These are phyloP conservation scores for Eimeria praecox DNA, from an alignment of 169 alveolate species.

Conservation along the genomic window DNA sequence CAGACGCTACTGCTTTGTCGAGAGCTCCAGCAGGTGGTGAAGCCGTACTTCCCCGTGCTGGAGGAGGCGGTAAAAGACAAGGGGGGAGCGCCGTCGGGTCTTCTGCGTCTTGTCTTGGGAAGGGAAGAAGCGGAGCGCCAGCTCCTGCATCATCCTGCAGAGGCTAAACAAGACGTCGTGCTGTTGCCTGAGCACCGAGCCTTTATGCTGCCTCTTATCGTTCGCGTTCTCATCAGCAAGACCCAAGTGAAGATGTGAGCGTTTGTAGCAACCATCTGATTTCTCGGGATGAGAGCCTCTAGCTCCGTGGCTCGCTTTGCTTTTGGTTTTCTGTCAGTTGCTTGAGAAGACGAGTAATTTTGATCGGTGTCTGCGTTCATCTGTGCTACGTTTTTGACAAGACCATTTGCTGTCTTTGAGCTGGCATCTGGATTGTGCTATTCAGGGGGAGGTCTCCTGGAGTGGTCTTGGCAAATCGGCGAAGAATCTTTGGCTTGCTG, in stretches of 20 bases:
- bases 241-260: conserved; percentile 47
- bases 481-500: conserved; percentile 49
- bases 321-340: neutral
- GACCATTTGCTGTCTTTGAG: neutral
- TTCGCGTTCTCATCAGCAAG: conserved; percentile 65
- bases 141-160: conserved; percentile 18
- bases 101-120: conserved; percentile 57
- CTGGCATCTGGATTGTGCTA: neutral
- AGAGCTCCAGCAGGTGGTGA: conserved; percentile 58
- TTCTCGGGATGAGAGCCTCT: neutral
- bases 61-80: conserved; percentile 55
- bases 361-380: neutral
- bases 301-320: neutral
- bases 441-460: conserved; percentile 68
- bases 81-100: conserved; percentile 64
- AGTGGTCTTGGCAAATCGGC: conserved; percentile 40
- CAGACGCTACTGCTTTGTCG: conserved; percentile 63
- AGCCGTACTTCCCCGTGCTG: conserved; percentile 45
- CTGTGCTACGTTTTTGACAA: neutral
- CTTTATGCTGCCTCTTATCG: conserved; percentile 58
- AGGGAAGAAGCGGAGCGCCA: conserved; percentile 46
- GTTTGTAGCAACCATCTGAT: neutral
- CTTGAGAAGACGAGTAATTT: neutral
- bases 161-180: conserved; percentile 29
- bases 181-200: conserved; percentile 51